Conservation (phyloP, 2,329 filamentous ascomycete species). For the Fusarium torreyae region DNA sequence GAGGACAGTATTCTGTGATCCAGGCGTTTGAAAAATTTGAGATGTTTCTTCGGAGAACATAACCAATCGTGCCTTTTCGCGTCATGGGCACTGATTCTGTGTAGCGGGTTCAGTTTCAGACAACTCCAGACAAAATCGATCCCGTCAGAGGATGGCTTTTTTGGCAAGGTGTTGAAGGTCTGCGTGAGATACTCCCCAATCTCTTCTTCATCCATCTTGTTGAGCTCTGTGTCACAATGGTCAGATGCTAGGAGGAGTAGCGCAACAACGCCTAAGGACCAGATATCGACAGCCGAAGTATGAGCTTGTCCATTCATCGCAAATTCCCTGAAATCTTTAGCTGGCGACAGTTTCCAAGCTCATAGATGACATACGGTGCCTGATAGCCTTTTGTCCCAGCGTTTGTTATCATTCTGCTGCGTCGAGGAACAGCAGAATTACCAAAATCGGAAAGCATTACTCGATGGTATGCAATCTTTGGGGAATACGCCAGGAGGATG, state of each 20-base stretch:
- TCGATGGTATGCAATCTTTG: conserved; percentile 59
- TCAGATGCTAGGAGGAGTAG: conserved; percentile 55
- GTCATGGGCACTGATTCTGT: conserved; percentile 50
- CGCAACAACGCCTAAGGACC: conserved; percentile 66
- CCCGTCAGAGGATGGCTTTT: conserved; percentile 46
- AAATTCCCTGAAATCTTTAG: conserved; percentile 58
- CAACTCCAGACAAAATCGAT: conserved; percentile 53
- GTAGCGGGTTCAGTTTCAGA: conserved; percentile 48
- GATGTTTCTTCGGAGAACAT: conserved; percentile 51
- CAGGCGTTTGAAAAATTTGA: conserved; percentile 52
- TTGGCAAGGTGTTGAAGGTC: conserved; percentile 28
- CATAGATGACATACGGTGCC: conserved; percentile 60
- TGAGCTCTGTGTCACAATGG: conserved; percentile 47
- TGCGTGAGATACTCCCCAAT: conserved; percentile 41
- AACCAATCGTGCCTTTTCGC: conserved; percentile 56
- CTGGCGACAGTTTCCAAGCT: not conserved
- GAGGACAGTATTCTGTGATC: conserved; percentile 50
- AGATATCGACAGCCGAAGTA: conserved; percentile 64
- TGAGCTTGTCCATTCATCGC: conserved; percentile 33
- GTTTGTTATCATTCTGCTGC: conserved; percentile 60
- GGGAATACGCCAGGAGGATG: conserved; percentile 64
- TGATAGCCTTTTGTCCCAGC: conserved; percentile 65
- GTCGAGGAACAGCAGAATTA: conserved; percentile 60
- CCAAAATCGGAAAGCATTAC: conserved; percentile 69
- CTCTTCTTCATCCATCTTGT: conserved; percentile 47